Evolutionary conservation across 192 early-diverging fungal species (phyloP).

Genomic region (Coemansia sp.): DNA sequence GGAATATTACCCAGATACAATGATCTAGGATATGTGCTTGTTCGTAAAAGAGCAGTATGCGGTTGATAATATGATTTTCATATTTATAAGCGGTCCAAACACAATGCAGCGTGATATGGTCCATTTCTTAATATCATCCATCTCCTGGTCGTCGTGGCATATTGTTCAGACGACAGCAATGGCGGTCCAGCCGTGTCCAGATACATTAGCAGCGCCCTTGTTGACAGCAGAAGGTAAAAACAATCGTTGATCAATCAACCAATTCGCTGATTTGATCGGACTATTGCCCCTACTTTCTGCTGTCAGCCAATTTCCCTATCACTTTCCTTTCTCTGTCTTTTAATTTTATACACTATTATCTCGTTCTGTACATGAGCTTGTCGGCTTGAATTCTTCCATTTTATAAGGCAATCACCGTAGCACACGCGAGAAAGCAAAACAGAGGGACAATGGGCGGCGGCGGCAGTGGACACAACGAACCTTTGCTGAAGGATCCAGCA

Average conservation of each 20-base stretch:
- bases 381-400: not conserved
- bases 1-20: not conserved
- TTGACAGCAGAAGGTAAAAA: too few species aligned
- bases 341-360: too few species aligned
- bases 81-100: not conserved
- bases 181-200: not conserved
- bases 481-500: constrained; percentile 51
- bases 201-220: too few species aligned
- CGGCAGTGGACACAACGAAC: constrained; percentile 40
- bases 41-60: not conserved
- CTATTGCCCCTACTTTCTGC: too few species aligned
- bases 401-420: not conserved
- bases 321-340: not conserved
- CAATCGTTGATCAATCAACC: too few species aligned
- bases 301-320: too few species aligned
- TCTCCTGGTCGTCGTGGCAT: not conserved
- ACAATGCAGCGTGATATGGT: not conserved
- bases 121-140: constrained; percentile 1
- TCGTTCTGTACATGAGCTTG: too few species aligned
- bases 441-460: constrained; percentile 38
- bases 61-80: constrained; percentile 7
- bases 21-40: not conserved
- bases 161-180: not conserved
- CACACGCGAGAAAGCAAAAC: not conserved
- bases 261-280: too few species aligned